Percentiles rank a stretch among this genome's conserved stretches.
Evolutionary conservation across 768 basidiomycete genomes (phyloP).

Genomic region (Lactifluus pinguis): DNA sequence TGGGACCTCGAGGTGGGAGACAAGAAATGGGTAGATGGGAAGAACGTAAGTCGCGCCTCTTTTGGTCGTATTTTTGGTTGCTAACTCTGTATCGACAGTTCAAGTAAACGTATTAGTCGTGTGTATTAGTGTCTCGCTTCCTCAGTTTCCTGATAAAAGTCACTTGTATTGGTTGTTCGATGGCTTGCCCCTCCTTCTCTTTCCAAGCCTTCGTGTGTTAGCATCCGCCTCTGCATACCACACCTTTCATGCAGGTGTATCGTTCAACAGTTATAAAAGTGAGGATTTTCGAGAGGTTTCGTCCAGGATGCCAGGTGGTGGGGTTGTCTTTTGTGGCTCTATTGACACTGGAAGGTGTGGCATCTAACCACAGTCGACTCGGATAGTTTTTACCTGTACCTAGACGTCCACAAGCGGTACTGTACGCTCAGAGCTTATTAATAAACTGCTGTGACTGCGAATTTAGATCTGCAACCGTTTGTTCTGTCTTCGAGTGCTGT

Average conservation of each 20-base stretch:
- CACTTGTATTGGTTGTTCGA: constrained; percentile 4
- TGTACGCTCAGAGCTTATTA: no score
- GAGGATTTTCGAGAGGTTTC: not conserved
- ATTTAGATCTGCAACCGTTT: no score
- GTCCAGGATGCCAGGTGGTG: no score
- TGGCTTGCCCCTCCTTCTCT: not conserved
- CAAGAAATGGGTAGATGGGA: constrained; percentile 86
- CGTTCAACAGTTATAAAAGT: constrained; percentile 3
- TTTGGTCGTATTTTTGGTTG: not conserved
- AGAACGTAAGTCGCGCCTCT: constrained; percentile 53
- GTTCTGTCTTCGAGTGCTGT: no score
- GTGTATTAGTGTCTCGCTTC: not conserved
- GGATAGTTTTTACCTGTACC: no score
- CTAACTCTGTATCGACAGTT: constrained; percentile 20
- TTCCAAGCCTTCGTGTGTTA: not conserved
- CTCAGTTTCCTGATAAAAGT: not conserved
- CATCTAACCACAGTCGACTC: no score
- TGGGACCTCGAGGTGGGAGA: constrained; percentile 90
- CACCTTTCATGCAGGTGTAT: constrained; percentile 7
- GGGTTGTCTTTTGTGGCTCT: no score
- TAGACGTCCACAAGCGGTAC: no score
- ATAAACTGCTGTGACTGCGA: no score
- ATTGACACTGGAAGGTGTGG: no score
- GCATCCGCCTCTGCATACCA: not conserved
- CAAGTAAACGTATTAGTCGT: constrained; percentile 22